These are phyloP conservation scores for Paecilomyces dactylethromorphus DNA, from an alignment of 2,329 filamentous ascomycete species.

Conservation along the genomic window DNA sequence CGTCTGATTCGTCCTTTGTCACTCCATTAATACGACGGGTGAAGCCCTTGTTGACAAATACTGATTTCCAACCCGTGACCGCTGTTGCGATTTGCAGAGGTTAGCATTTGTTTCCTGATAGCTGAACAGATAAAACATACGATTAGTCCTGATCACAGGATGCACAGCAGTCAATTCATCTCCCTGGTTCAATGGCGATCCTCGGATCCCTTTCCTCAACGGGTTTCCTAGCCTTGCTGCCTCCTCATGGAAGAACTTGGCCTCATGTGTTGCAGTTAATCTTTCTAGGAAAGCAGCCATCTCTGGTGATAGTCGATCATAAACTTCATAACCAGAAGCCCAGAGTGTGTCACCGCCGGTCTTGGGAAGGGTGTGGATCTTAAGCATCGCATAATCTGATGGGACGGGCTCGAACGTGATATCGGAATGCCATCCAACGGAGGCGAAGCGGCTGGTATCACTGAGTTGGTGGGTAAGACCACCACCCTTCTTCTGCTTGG, in stretches of 20 bases:
- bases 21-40: neutral
- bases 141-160: neutral
- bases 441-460: constrained; percentile 3
- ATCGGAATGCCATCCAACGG: constrained; percentile 1
- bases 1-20: neutral
- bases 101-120: neutral
- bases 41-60: neutral
- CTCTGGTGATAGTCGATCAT: neutral
- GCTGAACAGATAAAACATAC: neutral
- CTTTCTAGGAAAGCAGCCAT: neutral
- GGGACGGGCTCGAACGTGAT: neutral
- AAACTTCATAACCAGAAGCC: neutral
- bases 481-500: constrained; percentile 50
- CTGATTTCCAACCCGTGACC: neutral
- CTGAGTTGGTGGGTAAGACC: constrained; percentile 14
- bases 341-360: neutral
- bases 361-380: neutral
- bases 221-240: neutral
- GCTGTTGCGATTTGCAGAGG: neutral
- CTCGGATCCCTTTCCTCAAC: neutral
- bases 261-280: neutral
- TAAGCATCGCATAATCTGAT: neutral
- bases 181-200: neutral
- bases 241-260: neutral
- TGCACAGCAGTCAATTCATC: neutral